Conservation (phyloP, 2,329 filamentous ascomycete genomes). For the Ascochyta lentis region DNA sequence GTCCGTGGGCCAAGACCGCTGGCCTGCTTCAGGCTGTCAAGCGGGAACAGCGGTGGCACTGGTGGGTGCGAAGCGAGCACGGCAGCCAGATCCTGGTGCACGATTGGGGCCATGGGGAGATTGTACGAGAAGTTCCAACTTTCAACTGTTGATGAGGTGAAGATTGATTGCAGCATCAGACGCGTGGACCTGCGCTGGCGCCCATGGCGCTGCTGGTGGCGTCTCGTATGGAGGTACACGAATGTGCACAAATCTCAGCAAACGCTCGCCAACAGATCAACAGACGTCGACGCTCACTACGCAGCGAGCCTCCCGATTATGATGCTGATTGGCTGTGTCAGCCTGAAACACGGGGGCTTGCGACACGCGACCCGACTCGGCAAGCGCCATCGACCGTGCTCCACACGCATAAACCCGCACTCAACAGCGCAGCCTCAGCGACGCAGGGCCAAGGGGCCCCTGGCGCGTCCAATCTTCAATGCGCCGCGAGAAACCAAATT, state of each 20-base stretch:
- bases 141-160: not conserved
- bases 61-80: slow-evolving; percentile 12
- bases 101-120: slow-evolving; percentile 28
- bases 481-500: slow-evolving; percentile 17
- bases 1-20: slow-evolving; percentile 32
- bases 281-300: slow-evolving; percentile 2
- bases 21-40: slow-evolving; percentile 31
- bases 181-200: slow-evolving; percentile 11
- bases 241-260: slow-evolving; percentile 15
- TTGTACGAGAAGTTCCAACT: slow-evolving; percentile 9
- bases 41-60: slow-evolving; percentile 16
- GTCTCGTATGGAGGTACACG: slow-evolving; percentile 12
- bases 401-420: slow-evolving; percentile 27
- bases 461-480: slow-evolving; percentile 22
- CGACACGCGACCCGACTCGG: slow-evolving; percentile 13
- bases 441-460: slow-evolving; percentile 19
- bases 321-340: slow-evolving; percentile 22
- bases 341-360: slow-evolving; percentile 28
- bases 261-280: slow-evolving; percentile 15
- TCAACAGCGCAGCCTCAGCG: slow-evolving; percentile 8
- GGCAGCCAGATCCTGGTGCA: slow-evolving; percentile 13
- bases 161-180: slow-evolving; percentile 4
- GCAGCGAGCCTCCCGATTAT: slow-evolving; percentile 12
- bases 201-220: slow-evolving; percentile 4
- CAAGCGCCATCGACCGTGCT: slow-evolving; percentile 21